Evolutionary conservation across 257 asterid species (phyloP).

Genomic region (Nicotiana undulata): DNA sequence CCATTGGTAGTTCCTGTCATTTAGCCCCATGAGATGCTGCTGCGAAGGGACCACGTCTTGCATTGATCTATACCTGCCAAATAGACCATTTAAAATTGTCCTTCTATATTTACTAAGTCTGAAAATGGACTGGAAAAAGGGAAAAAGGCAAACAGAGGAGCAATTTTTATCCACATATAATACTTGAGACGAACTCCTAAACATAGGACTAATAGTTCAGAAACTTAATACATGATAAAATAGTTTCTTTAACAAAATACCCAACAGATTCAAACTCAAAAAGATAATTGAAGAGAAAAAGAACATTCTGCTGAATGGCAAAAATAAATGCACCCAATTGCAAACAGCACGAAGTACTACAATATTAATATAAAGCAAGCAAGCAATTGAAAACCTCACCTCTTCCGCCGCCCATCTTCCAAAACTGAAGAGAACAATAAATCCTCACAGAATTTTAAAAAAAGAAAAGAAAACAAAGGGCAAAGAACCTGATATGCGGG

Average conservation of each 20-base stretch:
- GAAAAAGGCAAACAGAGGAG: neutral
- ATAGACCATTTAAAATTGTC: conserved; percentile 8
- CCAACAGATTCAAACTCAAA: neutral
- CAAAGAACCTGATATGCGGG: conserved; percentile 34
- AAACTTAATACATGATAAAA: neutral
- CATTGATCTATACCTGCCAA: conserved; percentile 21
- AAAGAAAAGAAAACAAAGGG: neutral
- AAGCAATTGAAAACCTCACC: neutral
- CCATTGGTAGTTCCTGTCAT: conserved; percentile 18
- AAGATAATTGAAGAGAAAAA: neutral
- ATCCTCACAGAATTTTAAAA: neutral
- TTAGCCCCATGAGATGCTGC: conserved; percentile 19
- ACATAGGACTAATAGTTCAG: neutral
- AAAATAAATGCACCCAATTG: neutral
- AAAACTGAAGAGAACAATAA: neutral
- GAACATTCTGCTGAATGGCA: neutral
- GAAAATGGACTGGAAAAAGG: neutral
- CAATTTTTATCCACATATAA: neutral
- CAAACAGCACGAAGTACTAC: neutral
- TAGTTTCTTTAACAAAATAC: neutral
- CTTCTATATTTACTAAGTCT: neutral
- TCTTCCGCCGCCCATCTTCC: neutral
- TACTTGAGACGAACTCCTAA: neutral
- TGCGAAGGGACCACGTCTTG: conserved; percentile 12
- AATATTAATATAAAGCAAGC: neutral